Conservation (phyloP, 2,329 filamentous ascomycete species). For the Pyrenophora teres region DNA sequence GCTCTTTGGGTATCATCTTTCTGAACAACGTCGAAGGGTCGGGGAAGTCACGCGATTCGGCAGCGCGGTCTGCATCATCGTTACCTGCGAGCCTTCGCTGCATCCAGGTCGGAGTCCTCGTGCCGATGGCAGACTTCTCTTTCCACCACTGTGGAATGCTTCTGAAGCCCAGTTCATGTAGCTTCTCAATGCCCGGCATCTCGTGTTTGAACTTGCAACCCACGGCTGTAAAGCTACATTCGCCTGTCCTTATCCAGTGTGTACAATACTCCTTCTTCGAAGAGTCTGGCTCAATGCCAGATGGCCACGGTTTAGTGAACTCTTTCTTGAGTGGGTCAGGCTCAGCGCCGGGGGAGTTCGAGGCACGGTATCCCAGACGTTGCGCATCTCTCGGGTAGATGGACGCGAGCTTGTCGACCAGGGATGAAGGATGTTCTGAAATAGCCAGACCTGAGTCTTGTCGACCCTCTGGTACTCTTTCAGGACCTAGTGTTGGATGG, state of each 20-base stretch:
- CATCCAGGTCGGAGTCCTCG: constrained; percentile 30
- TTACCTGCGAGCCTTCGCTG: constrained; percentile 22
- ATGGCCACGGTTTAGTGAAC: constrained; percentile 82
- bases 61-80: not conserved
- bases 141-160: constrained; percentile 61
- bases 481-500: not conserved
- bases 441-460: not conserved
- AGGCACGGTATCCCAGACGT: constrained; percentile 30
- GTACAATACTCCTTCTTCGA: constrained; percentile 77
- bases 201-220: constrained; percentile 90
- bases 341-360: constrained; percentile 46
- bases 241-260: constrained; percentile 85
- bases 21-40: constrained; percentile 9
- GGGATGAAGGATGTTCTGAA: constrained; percentile 6
- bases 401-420: constrained; percentile 33
- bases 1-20: not conserved
- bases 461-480: not conserved
- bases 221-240: constrained; percentile 83
- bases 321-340: constrained; percentile 61
- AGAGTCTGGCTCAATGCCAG: constrained; percentile 47
- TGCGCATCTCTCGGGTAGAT: constrained; percentile 34
- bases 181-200: constrained; percentile 75
- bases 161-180: constrained; percentile 70
- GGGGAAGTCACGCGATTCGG: constrained; percentile 9
- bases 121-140: constrained; percentile 49